Base-by-base conservation (phyloP, 2,329 filamentous ascomycete genomes). In the Penicillium sp. region DNA sequence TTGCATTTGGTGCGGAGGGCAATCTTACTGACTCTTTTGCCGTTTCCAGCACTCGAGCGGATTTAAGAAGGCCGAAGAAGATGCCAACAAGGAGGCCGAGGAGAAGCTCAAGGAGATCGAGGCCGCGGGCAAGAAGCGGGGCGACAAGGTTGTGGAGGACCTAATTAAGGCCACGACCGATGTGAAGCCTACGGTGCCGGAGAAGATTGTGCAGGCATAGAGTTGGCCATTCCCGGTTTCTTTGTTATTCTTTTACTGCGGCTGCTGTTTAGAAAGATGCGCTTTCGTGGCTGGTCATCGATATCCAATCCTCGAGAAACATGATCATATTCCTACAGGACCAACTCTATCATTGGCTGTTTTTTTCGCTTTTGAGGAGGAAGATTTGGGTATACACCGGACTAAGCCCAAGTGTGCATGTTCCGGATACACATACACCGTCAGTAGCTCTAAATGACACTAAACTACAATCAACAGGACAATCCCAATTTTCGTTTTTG, bases 121-220 rank as follows among this genome's bases (percentile, higher is more conserved):
- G 76, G 84, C 83, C 57, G 87, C 91, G 37, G 94, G 93, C 63
- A 86, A 90, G 77, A 90, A 92, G 83, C 87, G 86, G 65, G 90
- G 92, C 73, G 84, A 85, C 66, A 85, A 90, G 75, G 93, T 99
- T 17, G 84, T 97, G 54, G 86, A 91, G 67, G 89, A 96, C 73
- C 81, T 99, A 66, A 84, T 98, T 67, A 84, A 86, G 65, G 91
- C 91, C n/a, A 91, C 97, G 39, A 89, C 91, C 67, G 88, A 94
- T 64, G 89, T 94, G 64, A 88, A 92, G 77, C 90, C 93, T 14
- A 84, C 90, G 64, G 83, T 85, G 38, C 86, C 85, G 35, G 80
- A 83, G 67, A 77, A 78, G 67, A 76, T 78, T 53, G 66, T 73
- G 60, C 69, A 71, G 62, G 67, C 72, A 68, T 77, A 73, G 64